Evolutionary conservation across 75 land plant species (phyloP).

Genomic region (Cunninghamia lanceolata): DNA sequence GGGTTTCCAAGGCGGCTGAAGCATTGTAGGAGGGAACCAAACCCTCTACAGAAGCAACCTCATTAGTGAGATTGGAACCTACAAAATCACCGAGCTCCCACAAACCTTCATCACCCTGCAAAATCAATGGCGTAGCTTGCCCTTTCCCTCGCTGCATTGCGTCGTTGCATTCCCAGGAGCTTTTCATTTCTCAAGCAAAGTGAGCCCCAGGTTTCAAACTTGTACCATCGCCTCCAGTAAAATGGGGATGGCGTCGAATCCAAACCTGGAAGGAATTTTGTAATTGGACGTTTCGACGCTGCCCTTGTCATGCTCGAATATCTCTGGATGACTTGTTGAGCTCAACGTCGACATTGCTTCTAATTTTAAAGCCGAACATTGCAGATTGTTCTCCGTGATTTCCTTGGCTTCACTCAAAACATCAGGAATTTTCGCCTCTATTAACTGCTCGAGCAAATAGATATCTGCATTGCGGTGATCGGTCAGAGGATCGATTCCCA

Average conservation of each 20-base stretch:
- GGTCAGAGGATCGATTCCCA: conserved; percentile 4
- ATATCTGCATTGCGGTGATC: neutral
- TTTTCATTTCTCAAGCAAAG: neutral
- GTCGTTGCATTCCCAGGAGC: neutral
- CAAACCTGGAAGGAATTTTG: neutral
- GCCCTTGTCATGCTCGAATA: neutral
- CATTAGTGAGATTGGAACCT: neutral
- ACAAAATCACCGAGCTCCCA: conserved; percentile 3
- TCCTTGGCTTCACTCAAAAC: neutral
- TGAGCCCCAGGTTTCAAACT: neutral
- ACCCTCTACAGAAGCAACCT: neutral
- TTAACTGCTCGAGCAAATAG: neutral
- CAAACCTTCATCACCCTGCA: neutral
- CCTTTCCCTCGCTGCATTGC: neutral
- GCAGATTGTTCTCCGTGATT: neutral
- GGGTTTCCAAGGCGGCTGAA: neutral
- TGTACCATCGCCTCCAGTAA: neutral
- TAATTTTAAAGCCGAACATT: neutral
- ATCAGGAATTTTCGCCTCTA: neutral
- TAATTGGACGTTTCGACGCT: neutral
- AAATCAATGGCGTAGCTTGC: neutral
- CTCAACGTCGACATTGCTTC: neutral
- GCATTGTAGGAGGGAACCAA: neutral
- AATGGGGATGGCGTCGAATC: neutral
- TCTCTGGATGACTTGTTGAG: neutral